Evolutionary conservation across 371 early-diverging fungal genomes (phyloP).

Genomic region (Nematocida sp.): DNA sequence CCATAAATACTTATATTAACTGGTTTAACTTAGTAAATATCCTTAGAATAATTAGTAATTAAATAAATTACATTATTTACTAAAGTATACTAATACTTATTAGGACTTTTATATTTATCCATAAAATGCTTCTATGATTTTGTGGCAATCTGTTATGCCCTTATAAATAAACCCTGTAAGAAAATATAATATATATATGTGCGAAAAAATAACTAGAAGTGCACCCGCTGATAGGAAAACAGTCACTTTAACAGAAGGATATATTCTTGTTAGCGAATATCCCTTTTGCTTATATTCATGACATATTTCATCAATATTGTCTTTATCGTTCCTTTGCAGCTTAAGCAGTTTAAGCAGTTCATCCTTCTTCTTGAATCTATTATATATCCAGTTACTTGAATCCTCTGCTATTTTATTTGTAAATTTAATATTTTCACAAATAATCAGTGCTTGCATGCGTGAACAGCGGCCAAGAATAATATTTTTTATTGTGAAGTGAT

Average conservation of each 20-base stretch:
- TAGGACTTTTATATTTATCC: too few species aligned
- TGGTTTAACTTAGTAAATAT: too few species aligned
- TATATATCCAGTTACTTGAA: constrained; percentile 48
- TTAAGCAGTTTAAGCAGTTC: constrained; percentile 40
- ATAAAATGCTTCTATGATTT: not conserved
- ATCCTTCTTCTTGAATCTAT: constrained; percentile 61
- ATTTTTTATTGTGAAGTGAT: constrained; percentile 45
- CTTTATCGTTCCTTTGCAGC: not conserved
- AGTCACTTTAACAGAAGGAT: constrained; percentile 15
- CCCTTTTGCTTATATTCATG: constrained; percentile 1
- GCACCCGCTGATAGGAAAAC: constrained; percentile 12
- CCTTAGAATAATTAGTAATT: too few species aligned
- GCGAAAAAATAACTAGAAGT: not conserved
- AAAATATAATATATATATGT: not conserved
- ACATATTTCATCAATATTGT: not conserved
- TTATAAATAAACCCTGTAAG: not conserved
- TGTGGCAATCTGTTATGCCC: not conserved
- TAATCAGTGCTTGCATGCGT: constrained; percentile 45
- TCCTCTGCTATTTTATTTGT: constrained; percentile 12
- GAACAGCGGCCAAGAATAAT: constrained; percentile 44
- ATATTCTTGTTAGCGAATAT: constrained; percentile 2
- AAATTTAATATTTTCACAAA: constrained; percentile 49
- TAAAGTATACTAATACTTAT: too few species aligned
- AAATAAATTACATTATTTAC: too few species aligned
- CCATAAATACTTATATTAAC: too few species aligned